phyloP scores from a whole-genome alignment of 2,329 filamentous ascomycete species.

The Xylariaceae sp. region DNA sequence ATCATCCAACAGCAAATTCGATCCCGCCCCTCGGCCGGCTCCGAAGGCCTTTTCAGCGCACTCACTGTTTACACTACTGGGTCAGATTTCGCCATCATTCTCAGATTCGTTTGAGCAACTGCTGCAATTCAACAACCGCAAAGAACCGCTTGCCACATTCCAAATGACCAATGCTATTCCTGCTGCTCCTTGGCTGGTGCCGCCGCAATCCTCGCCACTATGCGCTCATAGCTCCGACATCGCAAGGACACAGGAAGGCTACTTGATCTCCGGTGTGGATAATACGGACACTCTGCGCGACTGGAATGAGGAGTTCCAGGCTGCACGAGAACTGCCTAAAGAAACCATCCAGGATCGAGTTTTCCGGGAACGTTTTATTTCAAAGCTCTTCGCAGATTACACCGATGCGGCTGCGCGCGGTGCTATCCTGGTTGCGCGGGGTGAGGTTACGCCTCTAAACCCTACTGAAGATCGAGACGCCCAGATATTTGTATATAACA shows the following conservation, averaged over 20 bases:
- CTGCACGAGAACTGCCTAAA: conserved; percentile 87
- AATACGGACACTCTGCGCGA: conserved; percentile 92
- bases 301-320: conserved; percentile 99
- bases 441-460: conserved; percentile 89
- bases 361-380: conserved; percentile 88
- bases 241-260: conserved; percentile 88
- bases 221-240: conserved; percentile 76
- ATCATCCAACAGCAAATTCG: conserved; percentile 91
- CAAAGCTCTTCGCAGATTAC: conserved; percentile 96
- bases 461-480: conserved; percentile 89
- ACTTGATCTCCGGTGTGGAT: conserved; percentile 82
- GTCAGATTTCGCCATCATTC: conserved; percentile 79
- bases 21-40: conserved; percentile 73
- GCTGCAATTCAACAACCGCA: conserved; percentile 78
- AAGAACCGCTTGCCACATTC: conserved; percentile 87
- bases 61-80: conserved; percentile 78
- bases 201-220: conserved; percentile 59
- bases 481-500: conserved; percentile 99
- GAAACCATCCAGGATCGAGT: conserved; percentile 93
- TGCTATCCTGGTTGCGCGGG: conserved; percentile 84
- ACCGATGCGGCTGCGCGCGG: conserved; percentile 91
- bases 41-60: conserved; percentile 78
- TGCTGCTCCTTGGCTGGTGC: conserved; percentile 85
- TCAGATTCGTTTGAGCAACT: conserved; percentile 68
- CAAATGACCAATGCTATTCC: conserved; percentile 94